phyloP scores from a whole-genome alignment of 2,329 filamentous ascomycete species.

The Aspergillus persii region DNA sequence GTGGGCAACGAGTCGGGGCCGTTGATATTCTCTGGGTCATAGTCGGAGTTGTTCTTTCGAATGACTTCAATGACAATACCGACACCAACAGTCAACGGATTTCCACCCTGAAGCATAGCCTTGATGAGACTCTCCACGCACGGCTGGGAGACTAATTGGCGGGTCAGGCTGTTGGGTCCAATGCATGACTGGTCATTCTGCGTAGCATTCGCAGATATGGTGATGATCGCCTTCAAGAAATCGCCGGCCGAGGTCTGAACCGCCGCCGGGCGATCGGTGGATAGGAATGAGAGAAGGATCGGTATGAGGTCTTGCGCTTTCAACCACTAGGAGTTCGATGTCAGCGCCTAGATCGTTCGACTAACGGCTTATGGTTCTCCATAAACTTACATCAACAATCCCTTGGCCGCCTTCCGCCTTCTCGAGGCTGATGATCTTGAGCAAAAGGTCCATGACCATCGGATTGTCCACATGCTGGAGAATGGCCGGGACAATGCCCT shows the following conservation, averaged over 20 bases:
- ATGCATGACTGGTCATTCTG: constrained; percentile 99
- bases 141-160: constrained; percentile 82
- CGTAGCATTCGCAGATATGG: constrained; percentile 95
- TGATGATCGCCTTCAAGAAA: constrained; percentile 98
- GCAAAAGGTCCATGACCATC: constrained; percentile 94
- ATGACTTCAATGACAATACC: constrained; percentile 98
- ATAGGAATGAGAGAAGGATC: constrained; percentile 79
- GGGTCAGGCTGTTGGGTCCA: constrained; percentile 92
- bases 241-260: constrained; percentile 96
- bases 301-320: constrained; percentile 87
- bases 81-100: constrained; percentile 91
- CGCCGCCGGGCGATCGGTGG: constrained; percentile 78
- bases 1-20: constrained; percentile 78
- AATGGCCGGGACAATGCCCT: constrained; percentile 78
- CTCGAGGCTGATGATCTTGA: constrained; percentile 96
- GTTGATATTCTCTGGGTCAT: constrained; percentile 86
- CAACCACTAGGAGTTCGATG: constrained; percentile 65
- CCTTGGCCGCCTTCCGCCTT: constrained; percentile 87
- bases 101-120: constrained; percentile 91
- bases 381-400: constrained; percentile 75
- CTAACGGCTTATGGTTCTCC: background rate
- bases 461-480: constrained; percentile 93
- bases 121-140: constrained; percentile 82
- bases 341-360: background rate
- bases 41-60: constrained; percentile 98